phyloP scores from a whole-genome alignment of 2,329 filamentous ascomycete species.

The Epichloe sylvatica region DNA sequence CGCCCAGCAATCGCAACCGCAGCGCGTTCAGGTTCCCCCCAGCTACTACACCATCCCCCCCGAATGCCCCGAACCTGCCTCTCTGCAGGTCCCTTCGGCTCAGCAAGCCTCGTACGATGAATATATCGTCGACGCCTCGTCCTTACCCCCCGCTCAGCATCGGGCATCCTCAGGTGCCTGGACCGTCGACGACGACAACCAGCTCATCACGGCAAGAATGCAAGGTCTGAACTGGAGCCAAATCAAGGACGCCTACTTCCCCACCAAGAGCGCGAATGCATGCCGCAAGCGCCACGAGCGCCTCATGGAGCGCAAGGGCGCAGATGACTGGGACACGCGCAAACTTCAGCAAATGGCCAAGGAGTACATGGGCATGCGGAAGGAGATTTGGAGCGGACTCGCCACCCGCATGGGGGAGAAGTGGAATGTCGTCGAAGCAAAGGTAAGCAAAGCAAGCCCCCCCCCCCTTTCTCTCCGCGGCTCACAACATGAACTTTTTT shows the following conservation, averaged over 20 bases:
- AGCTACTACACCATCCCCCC: constrained; percentile 27
- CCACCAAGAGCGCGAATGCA: constrained; percentile 64
- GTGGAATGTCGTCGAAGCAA: constrained; percentile 57
- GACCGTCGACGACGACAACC: constrained; percentile 60
- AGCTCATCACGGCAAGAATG: constrained; percentile 55
- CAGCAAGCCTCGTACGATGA: constrained; percentile 24
- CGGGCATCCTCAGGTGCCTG: constrained; percentile 53
- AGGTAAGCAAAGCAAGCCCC: constrained; percentile 27
- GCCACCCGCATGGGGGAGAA: constrained; percentile 69
- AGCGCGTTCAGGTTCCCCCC: constrained; percentile 25
- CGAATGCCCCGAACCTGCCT: constrained; percentile 16
- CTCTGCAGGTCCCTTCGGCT: constrained; percentile 7
- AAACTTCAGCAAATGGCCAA: constrained; percentile 62
- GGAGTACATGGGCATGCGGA: constrained; percentile 66
- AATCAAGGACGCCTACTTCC: constrained; percentile 65
- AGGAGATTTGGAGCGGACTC: constrained; percentile 68
- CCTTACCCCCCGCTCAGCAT: constrained; percentile 32
- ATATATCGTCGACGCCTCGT: constrained; percentile 21
- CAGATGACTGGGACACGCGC: constrained; percentile 64
- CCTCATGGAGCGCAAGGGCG: constrained; percentile 59
- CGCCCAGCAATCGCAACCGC: constrained; percentile 24
- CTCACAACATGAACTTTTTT: neutral
- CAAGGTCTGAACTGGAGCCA: constrained; percentile 72
- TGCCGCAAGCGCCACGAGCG: constrained; percentile 83
- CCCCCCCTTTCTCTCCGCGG: neutral